Evolutionary conservation across 306 rosid species (phyloP).

Genomic region (Quercus ilex): DNA sequence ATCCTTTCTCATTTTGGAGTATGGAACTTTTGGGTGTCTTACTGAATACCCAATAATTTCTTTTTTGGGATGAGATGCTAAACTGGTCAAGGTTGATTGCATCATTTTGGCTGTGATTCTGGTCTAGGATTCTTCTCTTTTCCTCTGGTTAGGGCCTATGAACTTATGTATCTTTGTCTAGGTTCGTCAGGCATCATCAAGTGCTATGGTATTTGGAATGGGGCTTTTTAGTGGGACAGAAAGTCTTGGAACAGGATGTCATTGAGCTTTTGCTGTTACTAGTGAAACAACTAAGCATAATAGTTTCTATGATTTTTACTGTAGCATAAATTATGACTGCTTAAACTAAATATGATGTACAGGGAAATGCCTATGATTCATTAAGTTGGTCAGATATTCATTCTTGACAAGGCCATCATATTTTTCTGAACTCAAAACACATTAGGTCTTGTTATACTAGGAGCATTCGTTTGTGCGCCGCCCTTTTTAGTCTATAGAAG

Average conservation of each 20-base stretch:
- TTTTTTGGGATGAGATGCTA: neutral
- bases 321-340: neutral
- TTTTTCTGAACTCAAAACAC: neutral
- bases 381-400: neutral
- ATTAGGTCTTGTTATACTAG: neutral
- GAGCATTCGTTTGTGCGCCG: neutral
- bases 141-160: neutral
- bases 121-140: neutral
- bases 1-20: neutral
- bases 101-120: neutral
- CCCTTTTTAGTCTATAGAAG: neutral
- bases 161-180: conserved; percentile 22
- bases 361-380: neutral
- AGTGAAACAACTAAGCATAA: conserved; percentile 50
- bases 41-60: neutral
- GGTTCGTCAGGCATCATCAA: conserved; percentile 87
- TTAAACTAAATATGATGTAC: neutral
- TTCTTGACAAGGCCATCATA: neutral
- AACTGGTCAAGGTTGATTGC: neutral
- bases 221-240: conserved; percentile 80
- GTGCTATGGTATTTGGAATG: conserved; percentile 97
- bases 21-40: neutral
- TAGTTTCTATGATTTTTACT: neutral
- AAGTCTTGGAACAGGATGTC: conserved; percentile 69
- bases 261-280: conserved; percentile 77